These are phyloP conservation scores for Eucalyptus melliodora DNA, from an alignment of 345 rosid species.

Conservation along the genomic window DNA sequence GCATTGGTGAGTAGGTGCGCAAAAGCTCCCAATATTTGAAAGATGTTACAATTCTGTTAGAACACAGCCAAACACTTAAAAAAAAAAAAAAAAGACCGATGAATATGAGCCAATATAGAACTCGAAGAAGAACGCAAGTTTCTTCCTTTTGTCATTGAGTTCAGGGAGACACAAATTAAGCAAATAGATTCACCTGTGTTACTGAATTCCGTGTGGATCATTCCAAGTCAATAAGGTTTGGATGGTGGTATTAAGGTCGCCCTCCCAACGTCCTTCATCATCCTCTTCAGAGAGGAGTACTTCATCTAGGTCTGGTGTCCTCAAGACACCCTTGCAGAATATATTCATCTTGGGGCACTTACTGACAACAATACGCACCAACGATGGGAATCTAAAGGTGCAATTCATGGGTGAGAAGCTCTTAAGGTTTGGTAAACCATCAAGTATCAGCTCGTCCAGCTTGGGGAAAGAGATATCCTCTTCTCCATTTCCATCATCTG, in stretches of 20 bases:
- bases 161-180: rapidly evolving
- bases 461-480: neutral
- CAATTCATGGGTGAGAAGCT: rapidly evolving
- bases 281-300: rapidly evolving
- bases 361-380: rapidly evolving
- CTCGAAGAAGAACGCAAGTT: rapidly evolving
- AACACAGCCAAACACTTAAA: neutral
- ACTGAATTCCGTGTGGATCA: rapidly evolving
- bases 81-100: too few relatives aligned
- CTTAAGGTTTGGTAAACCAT: rapidly evolving
- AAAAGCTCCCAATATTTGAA: rapidly evolving
- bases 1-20: neutral
- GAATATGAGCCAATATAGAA: neutral
- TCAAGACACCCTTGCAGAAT: too few relatives aligned
- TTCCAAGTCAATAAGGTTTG: rapidly evolving
- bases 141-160: rapidly evolving
- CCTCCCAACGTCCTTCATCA: rapidly evolving
- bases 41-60: rapidly evolving
- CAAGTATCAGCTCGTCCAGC: rapidly evolving
- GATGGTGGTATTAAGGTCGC: too few relatives aligned
- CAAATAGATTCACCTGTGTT: rapidly evolving
- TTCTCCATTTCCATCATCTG: neutral
- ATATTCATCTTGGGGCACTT: too few relatives aligned
- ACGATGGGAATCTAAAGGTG: rapidly evolving
- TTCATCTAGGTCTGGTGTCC: too few relatives aligned